A percentile compares a stretch with the other conserved stretches of the same genome.
phyloP scores from a whole-genome alignment of 1,139 yeast genomes.

The Groenewaldozyma auringiensis region DNA sequence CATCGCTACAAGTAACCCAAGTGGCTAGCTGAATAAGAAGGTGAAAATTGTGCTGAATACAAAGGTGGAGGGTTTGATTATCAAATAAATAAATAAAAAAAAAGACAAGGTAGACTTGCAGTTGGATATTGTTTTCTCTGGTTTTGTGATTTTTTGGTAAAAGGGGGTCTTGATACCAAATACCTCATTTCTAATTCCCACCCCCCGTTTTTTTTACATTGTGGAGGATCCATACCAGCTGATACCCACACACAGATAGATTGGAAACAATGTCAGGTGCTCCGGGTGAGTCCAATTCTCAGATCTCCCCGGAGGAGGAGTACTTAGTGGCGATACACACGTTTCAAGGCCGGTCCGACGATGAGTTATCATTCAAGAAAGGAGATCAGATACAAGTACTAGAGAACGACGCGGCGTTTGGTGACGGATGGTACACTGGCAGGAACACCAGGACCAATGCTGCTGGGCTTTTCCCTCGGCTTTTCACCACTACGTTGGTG shows the following conservation, averaged over 20 bases:
- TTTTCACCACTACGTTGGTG: slow-evolving; percentile 43
- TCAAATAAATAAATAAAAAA: background rate
- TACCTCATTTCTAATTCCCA: too few relatives aligned
- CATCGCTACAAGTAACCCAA: too few relatives aligned
- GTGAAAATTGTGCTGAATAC: too few relatives aligned
- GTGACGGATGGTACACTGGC: slow-evolving; percentile 97
- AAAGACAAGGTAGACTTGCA: background rate
- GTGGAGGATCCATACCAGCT: too few relatives aligned
- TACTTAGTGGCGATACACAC: slow-evolving; percentile 62
- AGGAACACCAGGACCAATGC: slow-evolving; percentile 60
- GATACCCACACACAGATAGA: too few relatives aligned
- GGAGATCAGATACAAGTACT: slow-evolving; percentile 87
- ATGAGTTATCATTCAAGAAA: slow-evolving; percentile 68
- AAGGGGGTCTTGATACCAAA: too few relatives aligned
- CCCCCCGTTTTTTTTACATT: too few relatives aligned
- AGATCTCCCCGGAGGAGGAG: slow-evolving; percentile 14
- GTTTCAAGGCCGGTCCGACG: slow-evolving; percentile 79
- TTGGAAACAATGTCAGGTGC: background rate
- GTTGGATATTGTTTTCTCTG: too few relatives aligned
- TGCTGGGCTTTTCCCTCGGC: slow-evolving; percentile 84
- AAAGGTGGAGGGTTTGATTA: too few relatives aligned
- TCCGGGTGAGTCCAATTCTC: background rate
- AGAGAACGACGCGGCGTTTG: slow-evolving; percentile 86
- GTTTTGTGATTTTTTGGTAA: too few relatives aligned
- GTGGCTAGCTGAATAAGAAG: too few relatives aligned